Conservation (phyloP, 129 eudicot species). For the sunflower (Helianthus annuus) region HanXRQr2.0-SUNRISE NC_035448.2:187875529-187876028, state of each 20-base stretch:
- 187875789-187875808: constrained; percentile 14
- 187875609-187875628: constrained; percentile 95
- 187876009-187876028: constrained; percentile 97
- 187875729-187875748: constrained; percentile 95
- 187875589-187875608: constrained; percentile 79
- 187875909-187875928: constrained; percentile 95
- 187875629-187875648: constrained; percentile 97
- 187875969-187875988: constrained; percentile 94
- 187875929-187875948: constrained; percentile 95
- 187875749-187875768: constrained; percentile 94
- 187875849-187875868: constrained; percentile 77
- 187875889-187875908: constrained; percentile 90
- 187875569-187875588: constrained; percentile 8
- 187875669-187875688: constrained; percentile 92
- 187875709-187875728: constrained; percentile 92
- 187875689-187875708: constrained; percentile 95
- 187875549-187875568: constrained; percentile 3
- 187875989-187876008: constrained; percentile 96
- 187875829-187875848: constrained; percentile 19
- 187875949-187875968: constrained; percentile 90
- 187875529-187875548: not conserved
- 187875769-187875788: constrained; percentile 47
- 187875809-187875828: constrained; percentile 6
- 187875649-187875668: constrained; percentile 93
- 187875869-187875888: constrained; percentile 94